These are phyloP conservation scores for Daldinia loculata DNA, from an alignment of 495 filamentous ascomycete genomes.

Conservation along the genomic window DNA sequence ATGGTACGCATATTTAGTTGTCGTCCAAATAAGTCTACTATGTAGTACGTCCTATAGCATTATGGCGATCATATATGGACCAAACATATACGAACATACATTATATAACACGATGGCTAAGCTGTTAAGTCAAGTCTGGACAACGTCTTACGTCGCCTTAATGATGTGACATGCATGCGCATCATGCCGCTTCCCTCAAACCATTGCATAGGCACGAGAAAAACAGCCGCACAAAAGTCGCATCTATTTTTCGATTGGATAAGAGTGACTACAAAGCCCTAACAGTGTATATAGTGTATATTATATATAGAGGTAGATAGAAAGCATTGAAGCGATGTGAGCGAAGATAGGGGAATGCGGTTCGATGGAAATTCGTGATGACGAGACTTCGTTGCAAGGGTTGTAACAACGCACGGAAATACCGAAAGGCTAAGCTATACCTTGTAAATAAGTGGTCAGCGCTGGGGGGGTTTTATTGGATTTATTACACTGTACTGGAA, in stretches of 20 bases:
- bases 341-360: constrained; percentile 15
- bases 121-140: constrained; percentile 2
- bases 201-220: constrained; percentile 32
- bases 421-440: constrained; percentile 6
- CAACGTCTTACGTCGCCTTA: constrained; percentile 33
- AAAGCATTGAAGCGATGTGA: constrained; percentile 3
- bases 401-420: constrained; percentile 10
- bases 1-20: constrained; percentile 9
- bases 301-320: constrained; percentile 24
- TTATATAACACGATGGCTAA: neutral
- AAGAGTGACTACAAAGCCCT: constrained; percentile 13
- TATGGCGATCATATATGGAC: constrained; percentile 13
- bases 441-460: constrained; percentile 7
- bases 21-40: constrained; percentile 13
- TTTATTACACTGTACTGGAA: constrained; percentile 19
- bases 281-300: neutral
- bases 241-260: constrained; percentile 33
- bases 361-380: constrained; percentile 18
- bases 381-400: constrained; percentile 2
- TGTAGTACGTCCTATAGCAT: constrained; percentile 10
- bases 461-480: constrained; percentile 2
- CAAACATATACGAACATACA: neutral
- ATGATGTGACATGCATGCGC: constrained; percentile 45
- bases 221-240: constrained; percentile 39
- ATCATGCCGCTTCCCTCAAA: constrained; percentile 39